Conservation (phyloP, 805 yeast species). For the Cyberlindnera samutprakarnensis region DNA sequence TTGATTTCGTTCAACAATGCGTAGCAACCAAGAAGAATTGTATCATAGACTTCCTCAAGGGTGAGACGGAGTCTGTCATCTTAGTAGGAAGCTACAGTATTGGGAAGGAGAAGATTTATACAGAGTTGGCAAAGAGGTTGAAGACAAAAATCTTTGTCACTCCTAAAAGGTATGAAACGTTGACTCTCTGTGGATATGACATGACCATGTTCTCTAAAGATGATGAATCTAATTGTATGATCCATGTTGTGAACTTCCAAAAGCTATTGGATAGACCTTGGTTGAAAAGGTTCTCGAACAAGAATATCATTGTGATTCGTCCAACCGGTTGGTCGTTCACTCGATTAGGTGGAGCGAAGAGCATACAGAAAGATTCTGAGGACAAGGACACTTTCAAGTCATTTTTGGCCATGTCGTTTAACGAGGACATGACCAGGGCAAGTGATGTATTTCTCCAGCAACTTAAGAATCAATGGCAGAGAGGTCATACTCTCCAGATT, state of each 20-base stretch:
- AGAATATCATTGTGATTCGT: conserved; percentile 52
- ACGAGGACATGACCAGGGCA: conserved; percentile 1
- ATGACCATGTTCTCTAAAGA: conserved; percentile 5
- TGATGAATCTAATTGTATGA: conserved; percentile 25
- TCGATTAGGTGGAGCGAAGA: conserved; percentile 9
- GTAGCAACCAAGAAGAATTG: conserved; percentile 11
- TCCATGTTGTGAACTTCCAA: conserved; percentile 70
- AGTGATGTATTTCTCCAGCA: conserved; percentile 5
- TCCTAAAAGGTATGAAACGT: conserved; percentile 25
- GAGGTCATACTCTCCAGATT: conserved; percentile 32
- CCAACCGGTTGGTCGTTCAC: conserved; percentile 91
- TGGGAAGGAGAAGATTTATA: conserved; percentile 85
- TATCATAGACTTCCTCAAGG: conserved; percentile 30
- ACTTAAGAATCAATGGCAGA: conserved; percentile 5
- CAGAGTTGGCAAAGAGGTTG: conserved; percentile 47
- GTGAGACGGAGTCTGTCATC: conserved; percentile 33
- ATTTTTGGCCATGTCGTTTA: background rate
- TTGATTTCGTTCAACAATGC: conserved; percentile 36
- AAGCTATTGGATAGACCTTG: conserved; percentile 34
- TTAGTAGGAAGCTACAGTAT: conserved; percentile 85
- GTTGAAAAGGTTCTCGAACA: conserved; percentile 19
- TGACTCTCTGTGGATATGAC: conserved; percentile 8
- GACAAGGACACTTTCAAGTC: background rate
- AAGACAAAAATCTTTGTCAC: conserved; percentile 44
- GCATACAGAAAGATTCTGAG: background rate